Conservation (phyloP, 2,329 filamentous ascomycete genomes). For the Aquanectria penicillioides region DNA sequence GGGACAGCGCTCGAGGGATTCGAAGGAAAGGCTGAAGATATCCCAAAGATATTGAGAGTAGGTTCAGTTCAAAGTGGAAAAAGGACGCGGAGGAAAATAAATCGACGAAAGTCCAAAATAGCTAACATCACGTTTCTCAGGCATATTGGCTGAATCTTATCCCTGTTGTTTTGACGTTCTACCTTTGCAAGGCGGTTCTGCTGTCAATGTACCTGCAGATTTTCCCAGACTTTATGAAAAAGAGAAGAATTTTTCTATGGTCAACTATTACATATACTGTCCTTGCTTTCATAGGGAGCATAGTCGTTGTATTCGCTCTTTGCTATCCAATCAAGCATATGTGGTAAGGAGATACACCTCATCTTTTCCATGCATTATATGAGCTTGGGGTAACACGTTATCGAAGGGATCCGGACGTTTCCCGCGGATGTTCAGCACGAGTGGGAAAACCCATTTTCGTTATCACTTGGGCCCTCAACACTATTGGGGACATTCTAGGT, state of each 20-base stretch:
- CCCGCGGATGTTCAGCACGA: not conserved
- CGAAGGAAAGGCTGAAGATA: not conserved
- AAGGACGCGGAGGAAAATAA: too few relatives aligned
- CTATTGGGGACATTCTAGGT: constrained; percentile 23
- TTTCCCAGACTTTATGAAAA: constrained; percentile 24
- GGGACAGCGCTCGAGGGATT: not conserved
- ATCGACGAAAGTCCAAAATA: not conserved
- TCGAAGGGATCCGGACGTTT: not conserved
- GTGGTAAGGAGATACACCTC: not conserved
- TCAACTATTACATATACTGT: constrained; percentile 7
- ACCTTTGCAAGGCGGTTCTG: constrained; percentile 21
- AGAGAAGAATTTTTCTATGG: constrained; percentile 23
- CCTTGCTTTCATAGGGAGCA: not conserved
- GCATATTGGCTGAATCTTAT: not conserved
- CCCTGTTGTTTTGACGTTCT: not conserved
- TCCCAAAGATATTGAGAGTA: not conserved
- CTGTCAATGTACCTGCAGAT: constrained; percentile 22
- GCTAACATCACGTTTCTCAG: not conserved
- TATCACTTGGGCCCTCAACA: constrained; percentile 16
- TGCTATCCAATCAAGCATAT: constrained; percentile 19
- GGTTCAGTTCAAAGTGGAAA: too few relatives aligned
- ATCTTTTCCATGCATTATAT: too few relatives aligned
- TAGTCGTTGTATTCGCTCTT: not conserved
- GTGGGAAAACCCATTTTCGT: not conserved
- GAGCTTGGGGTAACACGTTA: not conserved